Percentiles rank a stretch among this genome's conserved stretches.
phyloP scores from a whole-genome alignment of 495 filamentous ascomycete genomes.

The Xylaria castorea region DNA sequence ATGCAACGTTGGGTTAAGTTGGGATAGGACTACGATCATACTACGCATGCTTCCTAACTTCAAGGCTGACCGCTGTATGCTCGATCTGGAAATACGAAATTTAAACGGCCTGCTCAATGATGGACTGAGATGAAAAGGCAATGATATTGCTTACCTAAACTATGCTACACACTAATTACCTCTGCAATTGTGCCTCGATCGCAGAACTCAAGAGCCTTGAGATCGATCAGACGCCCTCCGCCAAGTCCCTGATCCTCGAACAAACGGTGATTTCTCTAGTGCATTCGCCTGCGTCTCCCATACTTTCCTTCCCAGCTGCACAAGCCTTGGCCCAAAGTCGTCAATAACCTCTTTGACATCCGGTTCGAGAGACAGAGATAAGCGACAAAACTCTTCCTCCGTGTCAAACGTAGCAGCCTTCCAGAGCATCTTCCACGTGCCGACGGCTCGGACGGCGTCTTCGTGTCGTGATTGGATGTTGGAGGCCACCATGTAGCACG shows the following conservation, averaged over 20 bases:
- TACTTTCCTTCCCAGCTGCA: conserved; percentile 43
- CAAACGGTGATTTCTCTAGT: conserved; percentile 47
- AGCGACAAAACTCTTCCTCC: conserved; percentile 38
- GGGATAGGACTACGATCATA: too few relatives aligned
- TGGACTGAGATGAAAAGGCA: too few relatives aligned
- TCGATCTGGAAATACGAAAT: not conserved
- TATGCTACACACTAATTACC: not conserved
- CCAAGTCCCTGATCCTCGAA: not conserved
- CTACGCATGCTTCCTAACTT: too few relatives aligned
- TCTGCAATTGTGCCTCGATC: not conserved
- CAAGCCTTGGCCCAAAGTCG: conserved; percentile 49
- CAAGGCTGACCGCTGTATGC: too few relatives aligned
- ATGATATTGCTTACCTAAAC: not conserved
- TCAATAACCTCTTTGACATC: conserved; percentile 45
- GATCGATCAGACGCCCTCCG: not conserved
- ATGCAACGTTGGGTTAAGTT: too few relatives aligned
- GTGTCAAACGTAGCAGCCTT: conserved; percentile 52
- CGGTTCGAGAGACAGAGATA: conserved; percentile 15
- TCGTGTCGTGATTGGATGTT: conserved; percentile 45
- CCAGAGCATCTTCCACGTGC: conserved; percentile 54
- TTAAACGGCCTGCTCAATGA: too few relatives aligned
- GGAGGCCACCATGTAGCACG: conserved; percentile 64
- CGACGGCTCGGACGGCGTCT: conserved; percentile 47
- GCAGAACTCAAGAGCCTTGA: not conserved
- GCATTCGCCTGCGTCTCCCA: conserved; percentile 55